Percentiles rank a stretch among this genome's conserved stretches.
These are phyloP conservation scores for Borealophlyctis nickersoniae DNA, from an alignment of 192 early-diverging fungal genomes.

Conservation along the genomic window DNA sequence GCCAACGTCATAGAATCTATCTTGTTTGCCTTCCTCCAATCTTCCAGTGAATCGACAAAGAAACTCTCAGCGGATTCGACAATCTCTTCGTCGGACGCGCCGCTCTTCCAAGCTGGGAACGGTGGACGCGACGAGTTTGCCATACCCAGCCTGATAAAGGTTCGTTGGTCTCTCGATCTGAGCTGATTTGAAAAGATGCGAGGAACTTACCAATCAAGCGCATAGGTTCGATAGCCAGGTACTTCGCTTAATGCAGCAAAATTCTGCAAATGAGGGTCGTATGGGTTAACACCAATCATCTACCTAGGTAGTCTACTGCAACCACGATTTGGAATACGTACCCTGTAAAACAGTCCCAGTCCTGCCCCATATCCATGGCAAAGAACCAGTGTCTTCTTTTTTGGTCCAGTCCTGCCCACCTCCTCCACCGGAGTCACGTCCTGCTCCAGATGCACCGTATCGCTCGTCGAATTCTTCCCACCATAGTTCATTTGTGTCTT, in stretches of 20 bases:
- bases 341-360: slow-evolving; percentile 71
- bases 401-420: slow-evolving; percentile 9
- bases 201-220: slow-evolving; percentile 94
- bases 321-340: slow-evolving; percentile 9
- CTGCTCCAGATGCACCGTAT: slow-evolving; percentile 22
- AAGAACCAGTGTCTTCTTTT: slow-evolving; percentile 58
- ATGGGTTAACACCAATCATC: not conserved
- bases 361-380: slow-evolving; percentile 81
- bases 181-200: no score
- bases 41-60: slow-evolving; percentile 88
- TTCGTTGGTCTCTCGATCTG: no score
- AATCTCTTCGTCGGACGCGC: slow-evolving; percentile 29
- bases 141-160: no score
- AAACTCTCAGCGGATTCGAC: slow-evolving; percentile 62
- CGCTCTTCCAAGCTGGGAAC: slow-evolving; percentile 43
- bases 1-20: slow-evolving; percentile 82
- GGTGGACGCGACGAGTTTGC: slow-evolving; percentile 77
- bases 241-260: slow-evolving; percentile 25
- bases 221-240: slow-evolving; percentile 58
- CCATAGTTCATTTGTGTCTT: slow-evolving; percentile 4
- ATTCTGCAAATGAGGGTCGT: not conserved
- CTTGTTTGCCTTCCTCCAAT: slow-evolving; percentile 74
- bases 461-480: not conserved
- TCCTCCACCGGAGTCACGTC: slow-evolving; percentile 31
- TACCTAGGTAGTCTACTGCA: slow-evolving; percentile 39